Percentiles rank a stretch among this genome's conserved stretches.
Conservation (phyloP, 768 basidiomycete species). For the Hortiboletus campestris region DNA sequence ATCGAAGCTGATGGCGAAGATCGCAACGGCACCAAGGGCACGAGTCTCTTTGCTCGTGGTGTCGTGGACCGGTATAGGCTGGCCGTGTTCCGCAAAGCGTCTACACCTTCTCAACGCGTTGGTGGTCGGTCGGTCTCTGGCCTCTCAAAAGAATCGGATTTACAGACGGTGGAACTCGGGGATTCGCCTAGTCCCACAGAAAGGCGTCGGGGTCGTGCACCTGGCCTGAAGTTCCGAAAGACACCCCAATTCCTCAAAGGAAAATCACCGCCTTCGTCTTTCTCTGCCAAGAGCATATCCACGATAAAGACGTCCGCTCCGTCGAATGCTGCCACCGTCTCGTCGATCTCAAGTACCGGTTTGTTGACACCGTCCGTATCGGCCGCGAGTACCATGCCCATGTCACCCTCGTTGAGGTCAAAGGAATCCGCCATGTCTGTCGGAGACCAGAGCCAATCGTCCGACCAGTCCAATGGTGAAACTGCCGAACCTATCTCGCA, state of each 20-base stretch:
- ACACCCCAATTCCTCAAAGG: constrained; percentile 72
- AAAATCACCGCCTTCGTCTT: constrained; percentile 55
- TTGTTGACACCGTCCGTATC: constrained; percentile 67
- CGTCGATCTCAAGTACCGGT: constrained; percentile 45
- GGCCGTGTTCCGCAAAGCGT: constrained; percentile 82
- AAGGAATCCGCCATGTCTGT: constrained; percentile 79
- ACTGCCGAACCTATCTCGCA: constrained; percentile 26
- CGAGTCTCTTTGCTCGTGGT: constrained; percentile 85
- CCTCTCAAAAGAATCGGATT: constrained; percentile 54
- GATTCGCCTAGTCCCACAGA: constrained; percentile 48
- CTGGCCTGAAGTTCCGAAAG: constrained; percentile 70
- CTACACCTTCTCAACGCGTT: constrained; percentile 54
- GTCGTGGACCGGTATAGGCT: constrained; percentile 86
- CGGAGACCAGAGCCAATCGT: constrained; percentile 66
- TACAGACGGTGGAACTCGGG: constrained; percentile 35
- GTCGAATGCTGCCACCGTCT: constrained; percentile 43
- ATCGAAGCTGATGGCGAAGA: constrained; percentile 84
- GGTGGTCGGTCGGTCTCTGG: constrained; percentile 54
- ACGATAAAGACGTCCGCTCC: constrained; percentile 38
- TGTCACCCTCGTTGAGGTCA: constrained; percentile 72
- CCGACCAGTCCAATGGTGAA: constrained; percentile 66
- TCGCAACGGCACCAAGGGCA: constrained; percentile 74
- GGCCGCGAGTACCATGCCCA: constrained; percentile 39
- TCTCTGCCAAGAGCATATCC: constrained; percentile 32
- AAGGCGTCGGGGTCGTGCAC: constrained; percentile 65